Percentiles rank a stretch among this genome's conserved stretches.
phyloP scores from a whole-genome alignment of 2,329 filamentous ascomycete genomes.

The Fusarium azukiicola region DNA sequence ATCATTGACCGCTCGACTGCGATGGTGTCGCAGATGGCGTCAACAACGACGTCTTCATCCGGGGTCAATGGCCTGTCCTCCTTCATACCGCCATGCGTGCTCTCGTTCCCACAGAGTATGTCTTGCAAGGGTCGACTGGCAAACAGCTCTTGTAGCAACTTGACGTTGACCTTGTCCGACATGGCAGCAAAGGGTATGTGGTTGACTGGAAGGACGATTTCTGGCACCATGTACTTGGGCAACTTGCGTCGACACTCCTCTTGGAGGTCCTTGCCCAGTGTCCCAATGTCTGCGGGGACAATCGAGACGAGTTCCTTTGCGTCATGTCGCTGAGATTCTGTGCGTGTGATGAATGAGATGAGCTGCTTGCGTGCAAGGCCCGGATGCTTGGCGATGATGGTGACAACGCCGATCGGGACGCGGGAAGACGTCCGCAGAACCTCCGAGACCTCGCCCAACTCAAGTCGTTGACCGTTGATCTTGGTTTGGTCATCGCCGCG shows the following conservation, averaged over 20 bases:
- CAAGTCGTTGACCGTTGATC: conserved; percentile 12
- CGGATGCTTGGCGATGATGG: conserved; percentile 9
- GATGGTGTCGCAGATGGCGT: conserved; percentile 12
- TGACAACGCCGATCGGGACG: conserved; percentile 15
- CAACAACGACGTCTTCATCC: conserved; percentile 8
- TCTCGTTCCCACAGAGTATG: conserved; percentile 11
- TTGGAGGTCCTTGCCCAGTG: conserved; percentile 4
- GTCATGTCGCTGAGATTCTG: neutral
- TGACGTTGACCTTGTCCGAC: conserved; percentile 16
- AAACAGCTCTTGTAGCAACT: conserved; percentile 9
- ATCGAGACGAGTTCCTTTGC: neutral
- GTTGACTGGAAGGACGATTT: conserved; percentile 15
- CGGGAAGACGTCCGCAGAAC: conserved; percentile 10
- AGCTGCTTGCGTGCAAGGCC: conserved; percentile 14
- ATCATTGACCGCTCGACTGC: conserved; percentile 13
- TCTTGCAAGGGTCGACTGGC: neutral
- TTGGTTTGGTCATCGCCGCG: conserved; percentile 17
- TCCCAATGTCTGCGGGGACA: neutral
- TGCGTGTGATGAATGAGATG: conserved; percentile 11
- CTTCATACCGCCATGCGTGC: neutral
- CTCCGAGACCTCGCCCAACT: conserved; percentile 10
- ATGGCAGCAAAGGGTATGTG: conserved; percentile 10
- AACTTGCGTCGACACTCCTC: conserved; percentile 16
- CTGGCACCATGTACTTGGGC: conserved; percentile 19
- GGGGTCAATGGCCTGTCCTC: conserved; percentile 8